phyloP scores from a whole-genome alignment of 2,329 filamentous ascomycete genomes.

The Neophaeococcomyces aloes region DNA sequence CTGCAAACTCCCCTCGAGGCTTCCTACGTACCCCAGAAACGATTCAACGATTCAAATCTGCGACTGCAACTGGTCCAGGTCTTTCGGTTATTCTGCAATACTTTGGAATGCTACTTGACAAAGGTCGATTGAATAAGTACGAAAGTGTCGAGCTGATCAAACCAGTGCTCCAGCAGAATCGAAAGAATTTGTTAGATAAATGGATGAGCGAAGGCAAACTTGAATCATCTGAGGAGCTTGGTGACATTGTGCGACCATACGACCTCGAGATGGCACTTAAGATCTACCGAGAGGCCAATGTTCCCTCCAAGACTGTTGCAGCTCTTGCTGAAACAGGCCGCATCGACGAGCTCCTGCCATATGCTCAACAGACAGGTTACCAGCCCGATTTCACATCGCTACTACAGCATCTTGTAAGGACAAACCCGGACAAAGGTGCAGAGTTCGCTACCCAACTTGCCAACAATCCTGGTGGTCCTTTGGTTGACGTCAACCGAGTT shows the following conservation, averaged over 20 bases:
- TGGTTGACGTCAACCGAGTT: slow-evolving; percentile 87
- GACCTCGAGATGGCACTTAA: slow-evolving; percentile 77
- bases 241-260: slow-evolving; percentile 83
- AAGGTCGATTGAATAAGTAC: slow-evolving; percentile 82
- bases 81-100: slow-evolving; percentile 95
- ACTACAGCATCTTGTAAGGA: slow-evolving; percentile 81
- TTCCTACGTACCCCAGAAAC: slow-evolving; percentile 91
- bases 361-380: slow-evolving; percentile 74
- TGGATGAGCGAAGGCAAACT: slow-evolving; percentile 96
- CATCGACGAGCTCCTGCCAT: slow-evolving; percentile 93
- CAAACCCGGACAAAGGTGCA: slow-evolving; percentile 84
- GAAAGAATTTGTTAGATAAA: slow-evolving; percentile 93
- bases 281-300: slow-evolving; percentile 85
- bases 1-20: slow-evolving; percentile 88
- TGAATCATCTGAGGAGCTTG: slow-evolving; percentile 89
- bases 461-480: slow-evolving; percentile 73
- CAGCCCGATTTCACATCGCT: slow-evolving; percentile 91
- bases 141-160: slow-evolving; percentile 90
- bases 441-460: slow-evolving; percentile 91
- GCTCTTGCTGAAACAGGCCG: slow-evolving; percentile 91
- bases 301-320: slow-evolving; percentile 87
- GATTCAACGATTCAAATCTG: slow-evolving; percentile 87
- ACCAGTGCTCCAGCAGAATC: slow-evolving; percentile 83
- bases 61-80: slow-evolving; percentile 60
- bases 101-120: slow-evolving; percentile 93